phyloP scores from a whole-genome alignment of 768 basidiomycete species.

The Dioszegia hungarica region DNA sequence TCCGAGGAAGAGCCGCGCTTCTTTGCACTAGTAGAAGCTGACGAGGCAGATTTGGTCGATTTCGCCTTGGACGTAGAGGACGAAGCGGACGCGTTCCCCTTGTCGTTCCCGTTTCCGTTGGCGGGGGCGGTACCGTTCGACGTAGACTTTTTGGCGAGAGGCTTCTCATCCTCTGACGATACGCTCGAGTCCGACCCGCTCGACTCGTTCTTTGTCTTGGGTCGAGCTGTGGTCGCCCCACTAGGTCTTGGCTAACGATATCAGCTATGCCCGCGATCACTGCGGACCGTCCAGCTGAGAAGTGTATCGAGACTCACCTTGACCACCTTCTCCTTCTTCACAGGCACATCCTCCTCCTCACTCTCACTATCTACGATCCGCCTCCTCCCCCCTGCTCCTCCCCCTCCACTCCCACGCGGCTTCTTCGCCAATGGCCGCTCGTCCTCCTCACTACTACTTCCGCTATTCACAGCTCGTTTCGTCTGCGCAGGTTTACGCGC shows the following conservation, averaged over 20 bases:
- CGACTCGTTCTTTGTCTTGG: neutral
- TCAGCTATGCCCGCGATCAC: neutral
- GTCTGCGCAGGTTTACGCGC: slow-evolving; percentile 6
- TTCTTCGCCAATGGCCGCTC: slow-evolving; percentile 41
- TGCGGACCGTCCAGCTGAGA: no score
- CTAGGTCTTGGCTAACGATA: neutral
- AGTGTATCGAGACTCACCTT: no score
- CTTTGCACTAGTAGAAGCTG: neutral
- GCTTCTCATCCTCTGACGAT: slow-evolving; percentile 49
- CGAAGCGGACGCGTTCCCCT: no score
- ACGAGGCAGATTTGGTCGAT: neutral
- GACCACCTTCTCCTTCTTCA: slow-evolving; percentile 49
- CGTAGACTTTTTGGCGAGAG: slow-evolving; percentile 51
- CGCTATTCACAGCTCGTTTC: slow-evolving; percentile 1
- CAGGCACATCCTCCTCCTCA: slow-evolving; percentile 49
- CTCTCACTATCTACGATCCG: slow-evolving; percentile 32
- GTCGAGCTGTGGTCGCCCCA: neutral
- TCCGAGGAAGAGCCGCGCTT: neutral
- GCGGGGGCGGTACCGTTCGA: neutral
- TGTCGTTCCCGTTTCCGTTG: neutral
- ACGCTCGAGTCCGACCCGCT: slow-evolving; percentile 23
- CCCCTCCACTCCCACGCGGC: slow-evolving; percentile 15
- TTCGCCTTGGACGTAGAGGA: neutral
- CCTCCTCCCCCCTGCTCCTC: slow-evolving; percentile 21
- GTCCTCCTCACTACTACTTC: slow-evolving; percentile 18